Base-by-base conservation (phyloP, 345 rosid genomes). In the Raphanus sativus region DNA sequence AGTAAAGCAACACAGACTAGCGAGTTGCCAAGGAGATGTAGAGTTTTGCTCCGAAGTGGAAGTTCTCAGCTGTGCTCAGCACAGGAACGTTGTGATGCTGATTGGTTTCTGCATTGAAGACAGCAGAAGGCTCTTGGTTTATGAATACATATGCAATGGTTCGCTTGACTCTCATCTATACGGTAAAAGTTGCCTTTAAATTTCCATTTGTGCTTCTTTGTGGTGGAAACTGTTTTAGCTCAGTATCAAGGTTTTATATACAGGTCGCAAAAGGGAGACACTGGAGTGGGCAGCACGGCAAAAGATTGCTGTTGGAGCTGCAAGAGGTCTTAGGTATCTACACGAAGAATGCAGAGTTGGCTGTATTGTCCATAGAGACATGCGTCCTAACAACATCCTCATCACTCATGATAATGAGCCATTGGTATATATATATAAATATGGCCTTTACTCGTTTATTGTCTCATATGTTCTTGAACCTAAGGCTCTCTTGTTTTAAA, bases 321-420 rank as follows among this genome's bases (percentile, higher is more conserved):
- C 99, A 76, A 85, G 98, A 79, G 99, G 99, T 42, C 88, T 96
- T 74, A 87, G 98, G 65, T 96, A 96, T 86, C 97, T 96, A 74
- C 99, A 96, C 65, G 99, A 96, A 88, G 99, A 96, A 74, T 96
- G 99, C 86, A 89, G 99, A 88, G 99, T 93, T 72, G 99, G 99
- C 42, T 93, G 99, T 81, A 96, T 96, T 77, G 99, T 96, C 81
- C 99, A 96, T 76, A 91, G 99, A 60, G 99, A 96, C 81, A 91
- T 96, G 99, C 91, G 98, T 36, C 99, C 99, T 33, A 96, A 96
- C 86, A 96, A 96, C 81, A 93, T 96, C 67, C 99, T 96, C 54
- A 84, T 96, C 62, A 96, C 99, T 70, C 99, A 96, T 87, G 99
- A 96, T 82, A 91, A 89, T 77, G 99, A 96, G 79, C 97, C 99